Evolutionary conservation across 257 asterid species (phyloP).

Genomic region (Solanum chaucha): DNA sequence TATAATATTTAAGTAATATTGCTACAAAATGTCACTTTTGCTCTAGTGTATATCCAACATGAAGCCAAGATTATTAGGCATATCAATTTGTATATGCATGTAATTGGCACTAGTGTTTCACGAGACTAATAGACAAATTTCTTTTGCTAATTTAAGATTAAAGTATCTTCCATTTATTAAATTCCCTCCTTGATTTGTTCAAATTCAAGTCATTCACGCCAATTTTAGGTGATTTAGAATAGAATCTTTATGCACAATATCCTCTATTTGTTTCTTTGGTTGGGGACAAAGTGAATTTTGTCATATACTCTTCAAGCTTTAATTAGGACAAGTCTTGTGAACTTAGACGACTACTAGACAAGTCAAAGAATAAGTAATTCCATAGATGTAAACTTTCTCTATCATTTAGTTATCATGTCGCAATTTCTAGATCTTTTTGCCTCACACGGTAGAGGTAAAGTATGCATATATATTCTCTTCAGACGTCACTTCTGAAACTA

Average conservation of each 20-base stretch:
- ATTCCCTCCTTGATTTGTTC: background rate
- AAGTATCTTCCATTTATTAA: background rate
- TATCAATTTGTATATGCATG: background rate
- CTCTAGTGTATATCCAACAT: background rate
- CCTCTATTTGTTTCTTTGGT: background rate
- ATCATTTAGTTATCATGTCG: background rate
- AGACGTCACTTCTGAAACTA: fast-evolving
- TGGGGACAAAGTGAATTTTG: background rate
- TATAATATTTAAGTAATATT: too few species aligned
- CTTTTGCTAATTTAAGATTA: background rate
- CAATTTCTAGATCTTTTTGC: background rate
- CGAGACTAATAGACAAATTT: background rate
- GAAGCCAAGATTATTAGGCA: background rate
- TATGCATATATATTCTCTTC: background rate
- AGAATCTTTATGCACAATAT: background rate
- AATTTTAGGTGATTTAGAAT: background rate
- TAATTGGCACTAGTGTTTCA: background rate
- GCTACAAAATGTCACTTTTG: background rate
- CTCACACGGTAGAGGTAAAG: background rate
- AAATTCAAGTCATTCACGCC: background rate
- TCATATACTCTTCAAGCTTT: background rate
- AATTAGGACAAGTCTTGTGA: background rate
- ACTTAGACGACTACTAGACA: background rate
- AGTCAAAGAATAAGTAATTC: background rate
- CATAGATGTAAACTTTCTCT: background rate